phyloP scores from a whole-genome alignment of 768 basidiomycete genomes.

The Pluteus cervinus region DNA sequence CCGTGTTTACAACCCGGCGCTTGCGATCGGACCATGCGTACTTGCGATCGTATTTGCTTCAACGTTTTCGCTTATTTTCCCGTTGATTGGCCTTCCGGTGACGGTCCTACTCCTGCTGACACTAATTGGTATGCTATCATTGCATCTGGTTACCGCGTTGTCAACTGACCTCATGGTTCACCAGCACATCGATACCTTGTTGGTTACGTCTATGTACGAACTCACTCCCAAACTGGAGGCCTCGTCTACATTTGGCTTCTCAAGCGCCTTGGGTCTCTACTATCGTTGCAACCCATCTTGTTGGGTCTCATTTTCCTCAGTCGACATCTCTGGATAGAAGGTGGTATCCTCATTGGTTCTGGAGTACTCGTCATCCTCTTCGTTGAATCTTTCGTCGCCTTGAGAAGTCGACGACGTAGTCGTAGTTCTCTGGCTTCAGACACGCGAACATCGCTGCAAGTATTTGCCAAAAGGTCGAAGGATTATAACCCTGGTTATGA shows the following conservation, averaged over 20 bases:
- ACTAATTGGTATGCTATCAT: constrained; percentile 47
- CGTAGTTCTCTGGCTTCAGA: constrained; percentile 45
- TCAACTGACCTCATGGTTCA: constrained; percentile 1
- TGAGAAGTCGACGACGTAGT: constrained; percentile 45
- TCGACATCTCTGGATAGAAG: constrained; percentile 65
- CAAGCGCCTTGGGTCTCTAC: constrained; percentile 62
- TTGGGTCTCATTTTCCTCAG: constrained; percentile 69
- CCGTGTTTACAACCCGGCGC: constrained; percentile 61
- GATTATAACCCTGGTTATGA: constrained; percentile 32
- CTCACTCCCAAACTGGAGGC: constrained; percentile 71
- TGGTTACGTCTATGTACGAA: constrained; percentile 72
- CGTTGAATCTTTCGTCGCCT: constrained; percentile 53
- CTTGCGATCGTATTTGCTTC: constrained; percentile 69
- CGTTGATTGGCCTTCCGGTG: constrained; percentile 68
- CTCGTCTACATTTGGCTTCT: constrained; percentile 71
- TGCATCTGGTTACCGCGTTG: neutral
- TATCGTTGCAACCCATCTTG: constrained; percentile 69
- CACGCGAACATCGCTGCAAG: constrained; percentile 50
- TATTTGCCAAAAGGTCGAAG: constrained; percentile 41
- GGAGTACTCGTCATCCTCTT: constrained; percentile 49
- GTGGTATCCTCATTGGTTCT: constrained; percentile 52
- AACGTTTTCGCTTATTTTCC: constrained; percentile 70
- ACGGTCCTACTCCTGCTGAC: constrained; percentile 59
- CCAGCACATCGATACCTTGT: constrained; percentile 76
- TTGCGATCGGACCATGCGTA: constrained; percentile 58